Percentiles rank a stretch among this genome's conserved stretches.
phyloP scores from a whole-genome alignment of 176 grass and related monocot species.

The Zoysia japonica region DNA sequence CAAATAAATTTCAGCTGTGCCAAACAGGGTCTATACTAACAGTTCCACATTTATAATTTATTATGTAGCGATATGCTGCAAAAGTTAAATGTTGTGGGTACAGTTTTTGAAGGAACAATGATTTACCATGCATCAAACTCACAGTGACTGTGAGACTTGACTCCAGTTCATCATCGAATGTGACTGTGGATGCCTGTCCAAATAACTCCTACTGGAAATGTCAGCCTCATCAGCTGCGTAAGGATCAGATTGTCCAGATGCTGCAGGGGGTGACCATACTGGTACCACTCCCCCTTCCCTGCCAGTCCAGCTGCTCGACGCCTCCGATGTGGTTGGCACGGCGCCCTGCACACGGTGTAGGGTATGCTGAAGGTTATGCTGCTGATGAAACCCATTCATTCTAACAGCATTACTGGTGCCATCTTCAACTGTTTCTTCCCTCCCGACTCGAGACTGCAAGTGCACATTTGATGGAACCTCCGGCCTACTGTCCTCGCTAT shows the following conservation, averaged over 20 bases:
- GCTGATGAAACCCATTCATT: slow-evolving; percentile 47
- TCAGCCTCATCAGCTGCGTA: slow-evolving; percentile 58
- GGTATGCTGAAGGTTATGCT: slow-evolving; percentile 40
- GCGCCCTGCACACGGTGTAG: slow-evolving; percentile 22
- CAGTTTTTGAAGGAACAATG: slow-evolving; percentile 10
- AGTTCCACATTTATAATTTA: background rate
- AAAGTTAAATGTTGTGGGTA: background rate
- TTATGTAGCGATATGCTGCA: background rate
- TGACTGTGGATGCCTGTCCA: slow-evolving; percentile 70
- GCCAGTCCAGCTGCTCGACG: slow-evolving; percentile 81
- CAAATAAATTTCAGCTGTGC: no score
- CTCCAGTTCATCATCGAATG: slow-evolving; percentile 82
- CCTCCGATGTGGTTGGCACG: slow-evolving; percentile 52
- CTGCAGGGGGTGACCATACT: slow-evolving; percentile 73
- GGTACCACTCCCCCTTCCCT: slow-evolving; percentile 86
- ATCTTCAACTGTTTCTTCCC: slow-evolving; percentile 38
- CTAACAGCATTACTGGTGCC: slow-evolving; percentile 24
- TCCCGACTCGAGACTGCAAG: slow-evolving; percentile 41
- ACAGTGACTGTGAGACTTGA: slow-evolving; percentile 76
- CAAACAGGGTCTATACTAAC: background rate
- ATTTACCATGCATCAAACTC: slow-evolving; percentile 58
- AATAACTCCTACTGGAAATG: slow-evolving; percentile 61
- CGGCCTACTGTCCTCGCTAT: slow-evolving; percentile 49
- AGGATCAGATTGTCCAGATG: slow-evolving; percentile 64
- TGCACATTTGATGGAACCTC: slow-evolving; percentile 67